A percentile compares a stretch with the other conserved stretches of the same genome.
Conservation (phyloP, 2,329 filamentous ascomycete genomes). For the Eutypa lata region DNA sequence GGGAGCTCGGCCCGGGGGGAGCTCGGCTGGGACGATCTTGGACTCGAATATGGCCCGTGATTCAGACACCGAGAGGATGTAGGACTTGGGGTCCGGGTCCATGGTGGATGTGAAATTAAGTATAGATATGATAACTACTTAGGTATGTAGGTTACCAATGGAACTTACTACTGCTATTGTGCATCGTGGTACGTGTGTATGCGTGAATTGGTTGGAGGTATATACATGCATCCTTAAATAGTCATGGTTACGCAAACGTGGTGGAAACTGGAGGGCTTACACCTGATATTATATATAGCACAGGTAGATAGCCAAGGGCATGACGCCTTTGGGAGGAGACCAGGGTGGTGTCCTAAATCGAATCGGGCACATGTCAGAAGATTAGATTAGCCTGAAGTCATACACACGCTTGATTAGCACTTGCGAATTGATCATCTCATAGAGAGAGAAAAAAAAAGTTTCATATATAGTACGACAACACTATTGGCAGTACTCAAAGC, state of each 20-base stretch:
- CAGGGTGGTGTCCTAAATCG: not conserved
- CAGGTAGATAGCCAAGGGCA: too few relatives aligned
- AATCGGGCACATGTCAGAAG: not conserved
- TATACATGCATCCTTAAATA: too few relatives aligned
- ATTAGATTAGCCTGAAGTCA: not conserved
- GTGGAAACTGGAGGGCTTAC: too few relatives aligned
- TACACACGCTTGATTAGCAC: not conserved
- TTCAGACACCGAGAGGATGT: constrained; percentile 28
- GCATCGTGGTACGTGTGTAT: too few relatives aligned
- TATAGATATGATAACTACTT: not conserved
- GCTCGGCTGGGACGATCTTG: constrained; percentile 29
- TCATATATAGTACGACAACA: too few relatives aligned
- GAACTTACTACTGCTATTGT: not conserved
- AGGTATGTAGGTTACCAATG: not conserved
- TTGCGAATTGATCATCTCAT: too few relatives aligned
- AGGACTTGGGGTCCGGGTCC: constrained; percentile 12
- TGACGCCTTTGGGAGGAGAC: not conserved
- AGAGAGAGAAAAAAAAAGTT: too few relatives aligned
- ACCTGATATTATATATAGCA: too few relatives aligned
- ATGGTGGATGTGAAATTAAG: not conserved
- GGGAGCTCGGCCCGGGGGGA: too few relatives aligned
- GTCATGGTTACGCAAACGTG: too few relatives aligned
- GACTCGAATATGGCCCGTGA: constrained; percentile 29
- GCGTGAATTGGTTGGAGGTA: too few relatives aligned
- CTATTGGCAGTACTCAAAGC: too few relatives aligned